Percentiles rank a stretch among this genome's conserved stretches.
phyloP scores from a whole-genome alignment of 2,329 filamentous ascomycete genomes.

The Cryphonectria naterciae region DNA sequence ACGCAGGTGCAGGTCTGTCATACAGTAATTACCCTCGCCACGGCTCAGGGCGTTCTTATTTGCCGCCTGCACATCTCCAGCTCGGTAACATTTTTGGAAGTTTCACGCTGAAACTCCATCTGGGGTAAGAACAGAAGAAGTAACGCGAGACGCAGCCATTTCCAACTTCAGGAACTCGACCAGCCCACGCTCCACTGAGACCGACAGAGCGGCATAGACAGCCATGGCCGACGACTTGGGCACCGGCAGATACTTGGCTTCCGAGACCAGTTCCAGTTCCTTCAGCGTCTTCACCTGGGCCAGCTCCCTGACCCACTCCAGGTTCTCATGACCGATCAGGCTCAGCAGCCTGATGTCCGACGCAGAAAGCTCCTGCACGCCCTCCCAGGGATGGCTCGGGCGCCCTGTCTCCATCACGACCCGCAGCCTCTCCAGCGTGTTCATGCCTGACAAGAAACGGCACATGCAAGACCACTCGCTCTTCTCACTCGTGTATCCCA shows the following conservation, averaged over 20 bases:
- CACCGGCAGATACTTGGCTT: constrained; percentile 58
- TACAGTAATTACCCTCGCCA: too few species aligned
- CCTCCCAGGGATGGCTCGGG: constrained; percentile 52
- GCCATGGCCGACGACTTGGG: constrained; percentile 58
- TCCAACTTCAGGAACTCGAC: constrained; percentile 19
- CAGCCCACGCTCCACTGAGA: constrained; percentile 54
- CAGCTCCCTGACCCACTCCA: constrained; percentile 63
- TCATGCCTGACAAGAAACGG: constrained; percentile 47
- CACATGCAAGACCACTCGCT: constrained; percentile 60
- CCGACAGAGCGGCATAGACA: constrained; percentile 63
- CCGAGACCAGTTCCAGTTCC: constrained; percentile 55
- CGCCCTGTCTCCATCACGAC: constrained; percentile 60
- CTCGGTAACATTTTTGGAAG: too few species aligned
- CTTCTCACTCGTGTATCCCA: constrained; percentile 53
- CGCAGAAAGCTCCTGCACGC: constrained; percentile 48
- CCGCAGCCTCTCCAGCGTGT: constrained; percentile 47
- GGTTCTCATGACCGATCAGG: constrained; percentile 49
- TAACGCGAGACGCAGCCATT: constrained; percentile 8
- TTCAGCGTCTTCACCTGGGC: constrained; percentile 52
- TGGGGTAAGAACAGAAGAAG: neutral
- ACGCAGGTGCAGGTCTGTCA: too few species aligned
- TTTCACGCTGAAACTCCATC: neutral
- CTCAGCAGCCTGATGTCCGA: constrained; percentile 52
- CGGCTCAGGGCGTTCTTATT: too few species aligned
- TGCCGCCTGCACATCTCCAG: too few species aligned